Evolutionary conservation across 768 basidiomycete genomes (phyloP), one percentile per base, ranked within the genome.

Genomic region (Hemileccinum rubropunctum): DNA sequence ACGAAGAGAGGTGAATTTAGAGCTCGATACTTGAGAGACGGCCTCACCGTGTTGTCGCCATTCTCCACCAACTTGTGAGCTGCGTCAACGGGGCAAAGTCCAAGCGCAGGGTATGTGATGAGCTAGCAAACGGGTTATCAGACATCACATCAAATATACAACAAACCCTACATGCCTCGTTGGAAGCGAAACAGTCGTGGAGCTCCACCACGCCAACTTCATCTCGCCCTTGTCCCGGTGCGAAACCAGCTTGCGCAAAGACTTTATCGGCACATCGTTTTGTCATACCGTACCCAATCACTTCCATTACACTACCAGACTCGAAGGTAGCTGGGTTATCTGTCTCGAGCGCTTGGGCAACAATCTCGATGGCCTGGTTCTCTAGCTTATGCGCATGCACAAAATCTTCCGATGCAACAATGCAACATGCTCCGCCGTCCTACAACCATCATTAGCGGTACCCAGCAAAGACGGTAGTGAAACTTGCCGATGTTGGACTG

Each of bases 361-460:
- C 81, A 41, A 94, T 83, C 62, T 93, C 91, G 53, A 91, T 89
- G 14, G 89, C 88, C 61, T 93, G 91, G 61, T 91, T 93, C 68
- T 91, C 84, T 9, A 92, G 80, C 12, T 74, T 71, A 57, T 90
- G 82, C 1, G 70, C 64, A 42, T 80, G 84, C 7, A 93, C 87
- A 58, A 92, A 92, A 32, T 77, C 79, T 61, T 91, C 89, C 0
- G 87, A 88, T 5, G 83, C 88, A 23, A 93, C 74, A 47, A 93
- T 76, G 51, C 86, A 87, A 56, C 83, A 84, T 2, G 86, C 86
- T 20, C 85, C 86, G 18, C 85, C 85, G 56, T 89, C 85, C 86
- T 87, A 35, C 7, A 27, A 39, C 41, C 34, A 10, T 10, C 3
- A 32, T 50, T 27, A 40, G 33, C 15, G 27, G 23, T n/a, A 17